These are phyloP conservation scores for Yamadazyma blattariae DNA, from an alignment of 1,139 yeast species.

Conservation along the genomic window DNA sequence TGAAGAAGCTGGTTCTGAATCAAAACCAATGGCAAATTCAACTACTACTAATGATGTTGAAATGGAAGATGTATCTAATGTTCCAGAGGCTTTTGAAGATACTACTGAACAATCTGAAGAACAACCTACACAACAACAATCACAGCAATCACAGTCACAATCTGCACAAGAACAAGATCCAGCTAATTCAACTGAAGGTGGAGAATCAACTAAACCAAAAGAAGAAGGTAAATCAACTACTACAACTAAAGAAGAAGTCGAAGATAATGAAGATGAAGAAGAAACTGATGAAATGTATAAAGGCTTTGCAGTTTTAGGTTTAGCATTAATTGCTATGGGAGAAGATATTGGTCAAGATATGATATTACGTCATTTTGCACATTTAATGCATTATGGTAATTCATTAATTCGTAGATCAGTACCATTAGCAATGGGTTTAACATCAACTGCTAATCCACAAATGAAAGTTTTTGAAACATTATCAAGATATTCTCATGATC, in stretches of 20 bases:
- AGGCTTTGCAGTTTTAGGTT: constrained; percentile 90
- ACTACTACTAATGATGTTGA: constrained; percentile 18
- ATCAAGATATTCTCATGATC: constrained; percentile 94
- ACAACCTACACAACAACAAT: too few species aligned
- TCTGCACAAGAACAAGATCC: not conserved
- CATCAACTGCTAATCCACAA: constrained; percentile 91
- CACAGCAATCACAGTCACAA: too few species aligned
- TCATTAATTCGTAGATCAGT: constrained; percentile 90
- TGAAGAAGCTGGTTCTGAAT: constrained; percentile 14
- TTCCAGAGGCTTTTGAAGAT: not conserved
- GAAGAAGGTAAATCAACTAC: constrained; percentile 10
- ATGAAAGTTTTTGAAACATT: constrained; percentile 96
- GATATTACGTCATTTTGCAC: constrained; percentile 96
- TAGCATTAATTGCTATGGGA: constrained; percentile 95
- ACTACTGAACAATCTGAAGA: constrained; percentile 7
- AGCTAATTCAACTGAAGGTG: not conserved
- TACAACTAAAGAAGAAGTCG: constrained; percentile 24
- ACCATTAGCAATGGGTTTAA: constrained; percentile 96
- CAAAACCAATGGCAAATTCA: constrained; percentile 8
- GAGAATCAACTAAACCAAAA: not conserved
- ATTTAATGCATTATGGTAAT: constrained; percentile 96
- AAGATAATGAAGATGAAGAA: constrained; percentile 26
- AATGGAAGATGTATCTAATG: constrained; percentile 22
- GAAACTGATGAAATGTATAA: constrained; percentile 70
- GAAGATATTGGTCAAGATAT: constrained; percentile 98